Evolutionary conservation across 345 rosid genomes (phyloP), one percentile per base, ranked within the genome.

Genomic region (Dimocarpus longan): DNA sequence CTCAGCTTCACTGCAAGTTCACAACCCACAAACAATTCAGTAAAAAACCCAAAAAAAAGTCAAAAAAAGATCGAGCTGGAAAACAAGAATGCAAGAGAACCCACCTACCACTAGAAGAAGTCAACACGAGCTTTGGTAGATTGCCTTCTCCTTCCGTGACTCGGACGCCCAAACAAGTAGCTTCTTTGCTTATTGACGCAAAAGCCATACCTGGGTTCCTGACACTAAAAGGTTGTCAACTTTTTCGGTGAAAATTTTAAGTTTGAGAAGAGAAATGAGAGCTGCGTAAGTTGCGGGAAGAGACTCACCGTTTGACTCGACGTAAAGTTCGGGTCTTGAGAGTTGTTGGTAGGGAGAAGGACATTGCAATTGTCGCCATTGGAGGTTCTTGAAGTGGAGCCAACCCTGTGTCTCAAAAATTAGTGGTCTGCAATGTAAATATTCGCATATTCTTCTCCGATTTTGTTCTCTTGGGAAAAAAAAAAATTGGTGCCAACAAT

Each of bases 131-230:
- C 81, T 91, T 93, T 0, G 96, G 99, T 74, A 95, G 91, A 82
- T 82, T 92, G 78, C 97, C 98, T 86, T 91, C 89, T 42, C 98
- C 98, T 89, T 95, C 91, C 1, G 96, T 82, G 52, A 90, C 81
- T 77, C 80, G 83, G 68, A 93, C 95, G 71, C 97, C 96, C 18
- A 59, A 22, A 66, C 85, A 22, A 10, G 75, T 68, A 37, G 77
- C 39, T 75, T 78, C 86, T 71, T 77, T 77, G 40, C 59, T 80
- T 43, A 76, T 77, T n/a, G 82, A 69, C 13, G 93, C 88, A 82
- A 89, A 82, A 46, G 95, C 93, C 93, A 88, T 85, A 5, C 91
- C 86, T 50, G 89, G 60, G 81, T 73, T 75, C 63, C 91, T 88
- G 81, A 60, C 74, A 79, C 71, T 69, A 22, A 68, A 71, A 74